Evolutionary conservation across 257 asterid species (phyloP), one percentile per base, ranked within the genome.

Genomic region (Nicotiana sylvestris): DNA sequence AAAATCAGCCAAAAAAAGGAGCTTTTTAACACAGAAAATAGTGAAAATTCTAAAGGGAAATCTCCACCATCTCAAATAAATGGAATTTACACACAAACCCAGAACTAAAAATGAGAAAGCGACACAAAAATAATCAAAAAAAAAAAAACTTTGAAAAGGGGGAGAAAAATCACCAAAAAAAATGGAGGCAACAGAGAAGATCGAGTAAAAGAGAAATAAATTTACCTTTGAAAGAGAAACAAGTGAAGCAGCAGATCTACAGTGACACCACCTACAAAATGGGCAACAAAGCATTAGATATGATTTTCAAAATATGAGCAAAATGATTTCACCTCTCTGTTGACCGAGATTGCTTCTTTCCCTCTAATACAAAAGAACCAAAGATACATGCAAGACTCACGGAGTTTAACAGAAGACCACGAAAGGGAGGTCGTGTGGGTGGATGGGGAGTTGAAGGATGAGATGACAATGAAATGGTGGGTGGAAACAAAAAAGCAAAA

Each of bases 181-280:
- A 56, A 83, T 67, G 7, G 66, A 56, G 86, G 81, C 82, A 81
- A 77, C 76, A 8, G 80, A 82, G 15, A 82, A 18, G 58, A 81
- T 65, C 30, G 30, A 57, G 77, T 60, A 74, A 64, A 30, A 60
- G 43, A 65, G 58, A 39, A 25, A 81, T n/a, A 57, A 35, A 81
- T 83, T 84, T 85, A 88, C 96, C 92, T 81, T 89, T 88, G 81
- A 85, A 84, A 85, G 84, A 90, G 88, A 88, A 85, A 87, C 90
- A 90, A 84, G 86, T 82, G 43, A 70, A 87, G 86, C 85, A 43
- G 76, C 82, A 86, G 96, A 94, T 94, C 96, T 87, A 85, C 7
- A 60, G 57, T 82, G 78, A 84, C 90, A 86, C 85, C 79, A 89
- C 93, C 98, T 92, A 89, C 55, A 49, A 81, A 86, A 85, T 69